Percentiles rank a stretch among this genome's conserved stretches.
Evolutionary conservation across 2,329 filamentous ascomycete genomes (phyloP).

Genomic region (Diplodia seriata): DNA sequence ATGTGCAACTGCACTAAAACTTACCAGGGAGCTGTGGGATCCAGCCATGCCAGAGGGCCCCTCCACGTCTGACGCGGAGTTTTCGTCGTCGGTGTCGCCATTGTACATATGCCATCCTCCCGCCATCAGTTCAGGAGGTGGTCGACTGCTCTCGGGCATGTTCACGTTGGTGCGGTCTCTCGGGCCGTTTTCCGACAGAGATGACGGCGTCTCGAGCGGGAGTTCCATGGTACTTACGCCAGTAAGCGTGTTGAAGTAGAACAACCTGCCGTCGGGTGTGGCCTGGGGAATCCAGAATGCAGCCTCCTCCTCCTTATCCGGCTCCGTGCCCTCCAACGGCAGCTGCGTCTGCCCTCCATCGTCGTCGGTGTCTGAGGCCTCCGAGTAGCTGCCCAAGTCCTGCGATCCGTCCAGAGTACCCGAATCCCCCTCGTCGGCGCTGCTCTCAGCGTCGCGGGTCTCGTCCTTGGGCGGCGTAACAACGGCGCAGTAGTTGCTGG

Average conservation of each 20-base stretch:
- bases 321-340: constrained; percentile 71
- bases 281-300: constrained; percentile 99
- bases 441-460: constrained; percentile 60
- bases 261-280: constrained; percentile 88
- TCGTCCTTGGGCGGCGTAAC: constrained; percentile 79
- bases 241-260: constrained; percentile 98
- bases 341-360: constrained; percentile 57
- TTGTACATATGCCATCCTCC: constrained; percentile 66
- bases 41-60: constrained; percentile 74
- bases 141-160: constrained; percentile 87
- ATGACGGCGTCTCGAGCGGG: constrained; percentile 87
- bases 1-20: constrained; percentile 44
- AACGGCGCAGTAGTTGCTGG: constrained; percentile 96
- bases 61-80: constrained; percentile 82
- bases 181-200: constrained; percentile 80
- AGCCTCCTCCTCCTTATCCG: constrained; percentile 77
- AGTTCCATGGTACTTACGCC: constrained; percentile 94
- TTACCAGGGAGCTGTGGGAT: constrained; percentile 73
- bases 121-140: constrained; percentile 89
- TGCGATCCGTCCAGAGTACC: constrained; percentile 46
- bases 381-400: constrained; percentile 68
- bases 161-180: constrained; percentile 86
- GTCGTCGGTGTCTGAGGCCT: constrained; percentile 61
- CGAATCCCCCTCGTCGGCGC: constrained; percentile 51
- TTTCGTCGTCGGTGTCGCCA: constrained; percentile 89